Evolutionary conservation across 441 rosid genomes (phyloP), one percentile per base, ranked within the genome.

Genomic region (Euphorbia celastroides): DNA sequence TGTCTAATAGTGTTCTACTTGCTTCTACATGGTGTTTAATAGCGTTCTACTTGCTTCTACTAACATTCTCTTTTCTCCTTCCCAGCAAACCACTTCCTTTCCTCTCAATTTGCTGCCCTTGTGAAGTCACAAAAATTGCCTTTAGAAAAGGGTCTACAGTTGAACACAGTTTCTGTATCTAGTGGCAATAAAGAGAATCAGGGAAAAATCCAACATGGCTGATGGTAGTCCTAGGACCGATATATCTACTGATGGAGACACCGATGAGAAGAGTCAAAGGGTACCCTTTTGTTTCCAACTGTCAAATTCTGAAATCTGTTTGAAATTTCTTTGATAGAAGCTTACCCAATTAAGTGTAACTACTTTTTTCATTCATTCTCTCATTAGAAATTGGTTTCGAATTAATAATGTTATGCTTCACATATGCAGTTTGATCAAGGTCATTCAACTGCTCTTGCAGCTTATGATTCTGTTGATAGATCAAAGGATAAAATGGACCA

Each of bases 151-250:
- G 70, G 73, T 76, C 83, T 73, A 44, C 67, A 42, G 36, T 61
- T 72, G 71, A 70, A 66, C 75, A 61, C 46, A 62, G 70, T 75
- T 66, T 71, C 81, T 30, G 32, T 70, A 61, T 70, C 83, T 71
- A 66, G 75, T 72, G 74, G 76, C 57, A 62, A 71, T 67, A 70
- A 80, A 31, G 80, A 77, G 71, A 80, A 74, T n/a, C 71, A 79
- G 78, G 78, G 79, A 74, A 71, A 80, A 74, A 72, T 74, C 77
- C 59, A 72, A 64, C 70, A 93, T 93, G 98, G 97, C 90, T 66
- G 98, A 90, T 71, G 87, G 70, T 63, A 92, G 98, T 85, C 98
- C 97, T 2, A 85, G 84, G 80, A 92, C 98, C 23, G 93, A 89
- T 77, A 82, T 80, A 64, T 93, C 98, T 52, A 89, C 95, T 2